Evolutionary conservation across 257 asterid genomes (phyloP), one percentile per base, ranked within the genome.

Genomic region (Echites panduratus): DNA sequence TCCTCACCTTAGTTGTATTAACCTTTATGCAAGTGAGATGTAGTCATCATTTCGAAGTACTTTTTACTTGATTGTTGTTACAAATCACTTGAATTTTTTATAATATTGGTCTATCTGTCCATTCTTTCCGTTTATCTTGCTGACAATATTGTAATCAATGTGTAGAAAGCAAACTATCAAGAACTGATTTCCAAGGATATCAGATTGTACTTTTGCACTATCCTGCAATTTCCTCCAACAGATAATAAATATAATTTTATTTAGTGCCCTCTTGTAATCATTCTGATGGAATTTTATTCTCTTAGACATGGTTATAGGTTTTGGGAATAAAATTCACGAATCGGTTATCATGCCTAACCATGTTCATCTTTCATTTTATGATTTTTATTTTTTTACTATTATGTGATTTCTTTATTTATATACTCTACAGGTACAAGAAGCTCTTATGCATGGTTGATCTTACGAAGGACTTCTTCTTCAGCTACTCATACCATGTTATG

Each of bases 401-500:
- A 8, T 64, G 19, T 64, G 29, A 44, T 16, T 24, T 20, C 10
- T 50, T 1, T 35, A 14, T 63, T 19, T 20, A 64, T 38, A 38
- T 4, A 32, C 4, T 16, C 62, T 44, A 58, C 62, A 94, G 99
- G 84, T 94, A 91, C 89, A 91, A 86, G 88, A 91, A 86, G 90
- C 98, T 94, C 77, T 85, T 94, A 70, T 73, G 93, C 87, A 94
- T 77, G 87, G 97, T 94, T 81, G 99, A 94, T 85, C 98, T 94
- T 61, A 91, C 99, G 0, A 94, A 94, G 90, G 98, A 91, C 84
- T 94, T 94, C 92, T 91, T 87, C 89, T 94, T 89, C 78, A 94
- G 99, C 79, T 94, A 94, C 88, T 94, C 99, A 67, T 91, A 94
- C 85, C 88, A 89, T 81, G 90, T 89, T 82, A 94, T 94, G 99